phyloP scores from a whole-genome alignment of 139 green algal genomes.

The Auxenochlorella pyrenoidosa region DNA sequence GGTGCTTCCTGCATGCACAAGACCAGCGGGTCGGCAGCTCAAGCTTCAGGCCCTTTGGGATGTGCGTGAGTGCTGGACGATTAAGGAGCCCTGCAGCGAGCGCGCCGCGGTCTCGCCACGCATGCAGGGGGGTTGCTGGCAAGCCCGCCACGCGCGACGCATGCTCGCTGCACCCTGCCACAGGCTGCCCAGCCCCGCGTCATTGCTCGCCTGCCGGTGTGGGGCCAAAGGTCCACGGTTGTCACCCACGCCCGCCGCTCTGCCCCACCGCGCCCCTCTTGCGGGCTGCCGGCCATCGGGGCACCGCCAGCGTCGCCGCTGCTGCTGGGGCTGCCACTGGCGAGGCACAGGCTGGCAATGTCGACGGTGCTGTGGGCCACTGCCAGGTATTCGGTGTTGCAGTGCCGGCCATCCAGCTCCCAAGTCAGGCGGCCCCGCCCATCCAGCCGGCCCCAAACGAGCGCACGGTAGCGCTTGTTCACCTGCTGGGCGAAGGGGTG shows the following conservation, averaged over 20 bases:
- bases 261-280: too few relatives aligned
- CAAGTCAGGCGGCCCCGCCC: conserved; percentile 50
- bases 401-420: conserved; percentile 37
- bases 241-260: conserved; percentile 53
- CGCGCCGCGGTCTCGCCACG: too few relatives aligned
- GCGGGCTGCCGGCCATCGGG: neutral
- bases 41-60: too few relatives aligned
- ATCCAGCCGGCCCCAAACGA: conserved; percentile 59
- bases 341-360: neutral
- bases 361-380: conserved; percentile 8
- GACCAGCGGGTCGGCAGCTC: too few relatives aligned
- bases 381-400: conserved; percentile 42
- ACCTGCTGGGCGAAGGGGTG: conserved; percentile 33
- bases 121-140: too few relatives aligned
- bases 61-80: too few relatives aligned
- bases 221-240: conserved; percentile 64
- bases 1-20: conserved; percentile 52
- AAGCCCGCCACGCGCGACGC: too few relatives aligned
- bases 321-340: neutral
- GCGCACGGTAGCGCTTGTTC: conserved; percentile 63
- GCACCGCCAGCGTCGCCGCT: neutral
- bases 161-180: too few relatives aligned
- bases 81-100: too few relatives aligned
- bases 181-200: too few relatives aligned
- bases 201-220: conserved; percentile 54